Evolutionary conservation across 2,329 filamentous ascomycete species (phyloP), one percentile per base, ranked within the genome.

Genomic region (Venturia aucupariae): DNA sequence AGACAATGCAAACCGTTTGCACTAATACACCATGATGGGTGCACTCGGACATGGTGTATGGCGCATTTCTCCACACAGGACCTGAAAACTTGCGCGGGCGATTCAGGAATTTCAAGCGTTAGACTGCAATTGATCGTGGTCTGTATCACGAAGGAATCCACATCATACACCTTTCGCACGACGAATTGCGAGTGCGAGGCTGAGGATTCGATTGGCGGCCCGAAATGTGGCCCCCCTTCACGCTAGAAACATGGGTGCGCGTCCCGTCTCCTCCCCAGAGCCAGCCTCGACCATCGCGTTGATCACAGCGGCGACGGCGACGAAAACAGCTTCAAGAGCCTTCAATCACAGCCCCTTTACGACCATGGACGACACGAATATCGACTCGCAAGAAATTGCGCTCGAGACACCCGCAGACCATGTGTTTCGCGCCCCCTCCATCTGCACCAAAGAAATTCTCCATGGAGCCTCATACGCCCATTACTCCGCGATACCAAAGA

Each of bases 351-450:
- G 13, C 15, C 13, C 19, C 27, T 57, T 19, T n/a, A 35, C 51
- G 17, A 35, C 24, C 51, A 42, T 60, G 59, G 66, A 68, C 38
- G 73, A 74, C 38, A 54, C 48, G 24, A 60, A 63, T 41, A 13
- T 60, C 10, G 67, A 67, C 2, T 68, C 69, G 24, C 72, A 74
- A 62, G 72, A 75, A 0, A 71, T 73, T 62, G 72, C 73, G 60
- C 69, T 69, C 39, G 74, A 76, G 61, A 75, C 74, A 1, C 75
- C 73, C 4, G 67, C 70, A 3, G 67, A 72, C 35, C 70, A 72
- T 60, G 71, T 80, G 66, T 81, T 81, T 72, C 77, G 77, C 66
- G 75, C 79, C 17, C 79, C 79, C 8, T 81, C 79, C 1, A 76
- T 82, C 65, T 63, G 75, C 67, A 73, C 70, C 55, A 48, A 68